Percentiles rank a stretch among this genome's conserved stretches.
These are phyloP conservation scores for Diaporthe ampelina DNA, from an alignment of 2,329 filamentous ascomycete species.

Conservation along the genomic window DNA sequence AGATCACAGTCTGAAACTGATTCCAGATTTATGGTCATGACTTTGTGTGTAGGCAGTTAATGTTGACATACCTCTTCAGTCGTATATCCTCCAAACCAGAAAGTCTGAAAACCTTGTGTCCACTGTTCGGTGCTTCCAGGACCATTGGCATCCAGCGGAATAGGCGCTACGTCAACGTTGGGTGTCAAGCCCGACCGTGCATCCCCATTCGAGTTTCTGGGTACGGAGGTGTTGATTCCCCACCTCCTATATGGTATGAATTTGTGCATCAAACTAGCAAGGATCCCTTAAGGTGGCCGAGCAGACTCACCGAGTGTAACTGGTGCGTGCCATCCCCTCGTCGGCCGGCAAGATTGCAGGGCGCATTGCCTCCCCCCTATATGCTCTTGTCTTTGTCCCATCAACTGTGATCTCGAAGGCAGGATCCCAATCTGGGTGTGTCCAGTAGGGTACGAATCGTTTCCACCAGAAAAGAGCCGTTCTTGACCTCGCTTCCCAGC, in stretches of 20 bases:
- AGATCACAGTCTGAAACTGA: not conserved
- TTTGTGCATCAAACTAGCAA: not conserved
- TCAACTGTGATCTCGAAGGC: not conserved
- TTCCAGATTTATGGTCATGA: not conserved
- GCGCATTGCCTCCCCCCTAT: not conserved
- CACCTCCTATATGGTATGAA: not conserved
- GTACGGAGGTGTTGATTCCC: not conserved
- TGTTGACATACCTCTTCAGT: not conserved
- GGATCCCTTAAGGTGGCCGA: not conserved
- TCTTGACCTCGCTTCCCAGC: not conserved
- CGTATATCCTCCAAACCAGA: slow-evolving; percentile 1
- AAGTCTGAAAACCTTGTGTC: not conserved
- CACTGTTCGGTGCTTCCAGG: not conserved
- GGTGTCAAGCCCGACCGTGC: slow-evolving; percentile 4
- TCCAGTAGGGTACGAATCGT: slow-evolving; percentile 1
- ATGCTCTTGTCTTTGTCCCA: not conserved
- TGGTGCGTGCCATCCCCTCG: not conserved
- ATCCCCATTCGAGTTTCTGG: not conserved
- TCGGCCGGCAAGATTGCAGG: slow-evolving; percentile 1
- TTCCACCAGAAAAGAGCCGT: not conserved
- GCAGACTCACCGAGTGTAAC: not conserved
- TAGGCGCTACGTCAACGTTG: not conserved
- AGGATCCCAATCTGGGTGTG: not conserved
- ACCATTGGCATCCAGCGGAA: not conserved
- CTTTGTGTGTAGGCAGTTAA: not conserved